phyloP scores from a whole-genome alignment of 1,139 yeast species.

The Pichia sp. region DNA sequence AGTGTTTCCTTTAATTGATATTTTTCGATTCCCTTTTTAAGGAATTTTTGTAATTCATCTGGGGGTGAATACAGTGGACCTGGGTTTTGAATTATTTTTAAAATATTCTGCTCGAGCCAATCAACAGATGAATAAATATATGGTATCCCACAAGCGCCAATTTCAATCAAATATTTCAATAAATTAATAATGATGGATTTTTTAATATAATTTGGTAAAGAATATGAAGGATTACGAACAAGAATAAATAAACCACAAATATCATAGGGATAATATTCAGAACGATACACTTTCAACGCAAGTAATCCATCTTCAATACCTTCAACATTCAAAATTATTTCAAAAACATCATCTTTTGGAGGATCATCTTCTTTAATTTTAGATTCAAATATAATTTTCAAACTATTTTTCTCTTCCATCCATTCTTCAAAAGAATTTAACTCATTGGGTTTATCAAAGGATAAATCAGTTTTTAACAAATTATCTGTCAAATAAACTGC shows the following conservation, averaged over 20 bases:
- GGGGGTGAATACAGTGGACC: conserved; percentile 51
- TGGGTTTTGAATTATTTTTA: conserved; percentile 58
- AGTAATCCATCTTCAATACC: conserved; percentile 33
- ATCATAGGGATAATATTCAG: conserved; percentile 49
- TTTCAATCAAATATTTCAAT: conserved; percentile 35
- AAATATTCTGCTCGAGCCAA: conserved; percentile 65
- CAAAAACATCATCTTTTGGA: conserved; percentile 28
- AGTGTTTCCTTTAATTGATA: not conserved
- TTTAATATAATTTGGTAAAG: conserved; percentile 70
- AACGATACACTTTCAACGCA: conserved; percentile 46
- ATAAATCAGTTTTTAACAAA: not conserved
- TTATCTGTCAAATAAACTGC: conserved; percentile 43
- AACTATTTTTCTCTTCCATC: conserved; percentile 73
- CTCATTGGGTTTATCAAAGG: conserved; percentile 6
- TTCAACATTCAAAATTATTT: conserved; percentile 32
- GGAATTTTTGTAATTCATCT: not conserved
- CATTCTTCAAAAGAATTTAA: conserved; percentile 37
- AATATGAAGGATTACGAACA: conserved; percentile 40
- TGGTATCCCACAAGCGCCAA: conserved; percentile 57
- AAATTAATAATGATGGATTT: conserved; percentile 52
- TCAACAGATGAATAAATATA: conserved; percentile 61
- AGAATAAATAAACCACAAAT: conserved; percentile 59
- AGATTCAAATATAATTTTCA: conserved; percentile 48
- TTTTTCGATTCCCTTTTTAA: not conserved
- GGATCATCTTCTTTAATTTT: conserved; percentile 27